Evolutionary conservation across 352 stramenopile species (phyloP), one percentile per base, ranked within the genome.

Genomic region (Pythium brassicae): DNA sequence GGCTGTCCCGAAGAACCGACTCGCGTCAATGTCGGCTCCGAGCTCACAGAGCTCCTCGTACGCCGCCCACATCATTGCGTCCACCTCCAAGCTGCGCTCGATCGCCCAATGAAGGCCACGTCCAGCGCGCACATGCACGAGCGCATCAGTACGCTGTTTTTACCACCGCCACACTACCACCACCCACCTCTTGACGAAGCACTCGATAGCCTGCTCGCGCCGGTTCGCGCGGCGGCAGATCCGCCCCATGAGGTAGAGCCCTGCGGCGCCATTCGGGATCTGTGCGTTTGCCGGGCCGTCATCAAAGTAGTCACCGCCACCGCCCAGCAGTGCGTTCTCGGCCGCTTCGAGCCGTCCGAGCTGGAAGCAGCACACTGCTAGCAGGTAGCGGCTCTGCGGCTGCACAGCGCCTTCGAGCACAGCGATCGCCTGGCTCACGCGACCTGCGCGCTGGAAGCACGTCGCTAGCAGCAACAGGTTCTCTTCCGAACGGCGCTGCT

Each of bases 11-110:
- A 94, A 95, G 64, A 94, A 93, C 12, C 53, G 64, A 32, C 70
- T 49, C 1, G 76, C 75, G 9, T 93, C 78, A 12, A 87, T 32
- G 46, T 89, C 78, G 7, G 74, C 84, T 34, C 95, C 95, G 14
- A 98, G 69, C 55, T 98, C 85, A 51, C 92, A 98, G 5, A 98
- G 75, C 35, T 93, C 81, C 56, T 98, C 87, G 64, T 96, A 98
- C 42, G 89, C 89, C 12, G 76, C 83, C 92, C 92, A 98, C 61
- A 98, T 67, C 19, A 92, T 88, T 22, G 88, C 72, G 65, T 98
- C 95, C 19, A 96, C 57, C 61, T 97, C 69, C 53, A 98, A 76
- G 58, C 87, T 96, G 58, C 50, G 40, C 59, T 20, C 10, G 45
- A 62, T 42, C 40, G 50, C 32, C 14, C 22, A 6, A 34, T 57